Evolutionary conservation across 768 basidiomycete genomes (phyloP).

Genomic region (Kwoniella bestiolae): DNA sequence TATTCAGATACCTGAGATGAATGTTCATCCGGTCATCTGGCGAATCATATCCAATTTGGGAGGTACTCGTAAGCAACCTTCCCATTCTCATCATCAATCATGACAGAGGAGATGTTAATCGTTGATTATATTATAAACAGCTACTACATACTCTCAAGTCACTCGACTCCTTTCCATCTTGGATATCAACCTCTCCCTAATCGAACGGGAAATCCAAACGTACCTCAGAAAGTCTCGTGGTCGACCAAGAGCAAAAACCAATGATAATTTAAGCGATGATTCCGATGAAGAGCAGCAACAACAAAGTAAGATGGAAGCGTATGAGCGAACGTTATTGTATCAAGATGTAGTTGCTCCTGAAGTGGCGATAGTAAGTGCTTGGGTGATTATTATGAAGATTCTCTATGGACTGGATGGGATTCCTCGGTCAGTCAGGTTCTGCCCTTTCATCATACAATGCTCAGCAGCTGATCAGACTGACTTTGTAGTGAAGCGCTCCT

Average conservation of each 20-base stretch:
- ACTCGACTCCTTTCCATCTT: slow-evolving; percentile 32
- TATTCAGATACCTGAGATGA: slow-evolving; percentile 72
- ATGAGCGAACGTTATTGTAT: slow-evolving; percentile 66
- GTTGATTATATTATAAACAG: slow-evolving; percentile 19
- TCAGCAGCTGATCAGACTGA: slow-evolving; percentile 59
- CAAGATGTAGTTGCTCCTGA: slow-evolving; percentile 66
- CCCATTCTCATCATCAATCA: not conserved
- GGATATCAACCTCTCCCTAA: slow-evolving; percentile 39
- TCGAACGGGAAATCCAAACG: slow-evolving; percentile 61
- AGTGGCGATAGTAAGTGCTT: slow-evolving; percentile 64
- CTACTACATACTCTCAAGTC: slow-evolving; percentile 39
- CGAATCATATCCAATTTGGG: slow-evolving; percentile 69
- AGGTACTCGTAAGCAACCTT: slow-evolving; percentile 70
- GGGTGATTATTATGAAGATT: slow-evolving; percentile 77
- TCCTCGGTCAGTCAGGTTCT: slow-evolving; percentile 61
- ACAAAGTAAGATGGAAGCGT: slow-evolving; percentile 63
- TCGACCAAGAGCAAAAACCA: slow-evolving; percentile 50
- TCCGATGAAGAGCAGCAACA: slow-evolving; percentile 3
- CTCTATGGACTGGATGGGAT: slow-evolving; percentile 80
- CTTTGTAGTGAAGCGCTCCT: slow-evolving; percentile 15
- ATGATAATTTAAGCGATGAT: not conserved
- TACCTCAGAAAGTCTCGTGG: slow-evolving; percentile 67
- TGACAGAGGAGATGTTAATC: not conserved
- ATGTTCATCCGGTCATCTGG: slow-evolving; percentile 79
- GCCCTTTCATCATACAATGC: not conserved